phyloP scores from a whole-genome alignment of 2,329 filamentous ascomycete genomes.

The Fonsecaea monophora region DNA sequence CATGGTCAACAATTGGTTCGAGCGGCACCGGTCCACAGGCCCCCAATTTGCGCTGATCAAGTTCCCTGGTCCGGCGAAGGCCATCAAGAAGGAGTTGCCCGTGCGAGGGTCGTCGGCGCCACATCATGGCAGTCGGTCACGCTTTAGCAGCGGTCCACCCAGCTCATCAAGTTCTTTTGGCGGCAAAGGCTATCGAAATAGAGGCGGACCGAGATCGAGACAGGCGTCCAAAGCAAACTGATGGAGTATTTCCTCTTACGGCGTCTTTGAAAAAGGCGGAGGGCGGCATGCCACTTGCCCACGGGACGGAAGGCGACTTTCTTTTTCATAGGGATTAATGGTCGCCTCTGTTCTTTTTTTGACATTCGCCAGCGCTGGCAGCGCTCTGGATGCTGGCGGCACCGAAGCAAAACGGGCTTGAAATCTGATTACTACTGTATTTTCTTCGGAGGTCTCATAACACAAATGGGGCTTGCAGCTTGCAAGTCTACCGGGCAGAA shows the following conservation, averaged over 20 bases:
- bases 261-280: not conserved
- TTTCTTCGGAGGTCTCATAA: constrained; percentile 8
- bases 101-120: constrained; percentile 22
- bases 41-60: constrained; percentile 37
- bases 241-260: constrained; percentile 6
- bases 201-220: constrained; percentile 24
- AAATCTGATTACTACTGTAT: constrained; percentile 19
- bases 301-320: not conserved
- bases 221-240: constrained; percentile 34
- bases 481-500: not conserved
- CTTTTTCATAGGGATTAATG: not conserved
- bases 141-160: constrained; percentile 25
- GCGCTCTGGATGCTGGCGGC: constrained; percentile 25
- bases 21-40: constrained; percentile 28
- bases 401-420: not conserved
- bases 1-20: constrained; percentile 34
- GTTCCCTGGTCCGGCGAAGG: constrained; percentile 31
- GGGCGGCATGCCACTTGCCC: not conserved
- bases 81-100: constrained; percentile 37
- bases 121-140: constrained; percentile 26
- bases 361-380: constrained; percentile 25
- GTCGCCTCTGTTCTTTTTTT: constrained; percentile 4
- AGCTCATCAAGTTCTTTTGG: constrained; percentile 27
- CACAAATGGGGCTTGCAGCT: not conserved
- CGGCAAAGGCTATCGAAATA: constrained; percentile 24